Percentiles rank a stretch among this genome's conserved stretches.
Evolutionary conservation across 805 yeast genomes (phyloP).

Genomic region (Cyberlindnera nakhonratchasimensis): DNA sequence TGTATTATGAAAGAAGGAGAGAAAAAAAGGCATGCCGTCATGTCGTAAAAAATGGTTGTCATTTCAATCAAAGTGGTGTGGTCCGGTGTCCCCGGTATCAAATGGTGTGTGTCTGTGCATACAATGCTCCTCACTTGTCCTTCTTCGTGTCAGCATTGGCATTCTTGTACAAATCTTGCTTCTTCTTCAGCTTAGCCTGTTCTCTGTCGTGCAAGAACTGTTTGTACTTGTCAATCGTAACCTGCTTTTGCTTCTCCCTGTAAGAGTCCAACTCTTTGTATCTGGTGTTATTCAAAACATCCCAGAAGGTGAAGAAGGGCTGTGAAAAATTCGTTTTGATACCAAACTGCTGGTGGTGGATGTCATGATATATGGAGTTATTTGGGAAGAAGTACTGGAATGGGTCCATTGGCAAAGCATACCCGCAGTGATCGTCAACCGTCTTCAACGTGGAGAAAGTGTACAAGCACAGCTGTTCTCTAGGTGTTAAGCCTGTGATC

Average conservation of each 20-base stretch:
- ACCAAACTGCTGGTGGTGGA: slow-evolving; percentile 96
- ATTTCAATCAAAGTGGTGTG: too few species aligned
- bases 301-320: slow-evolving; percentile 97
- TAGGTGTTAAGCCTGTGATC: slow-evolving; percentile 58
- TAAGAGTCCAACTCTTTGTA: slow-evolving; percentile 66
- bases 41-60: too few species aligned
- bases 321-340: slow-evolving; percentile 90
- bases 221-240: slow-evolving; percentile 64
- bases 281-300: slow-evolving; percentile 63
- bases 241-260: slow-evolving; percentile 58
- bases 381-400: slow-evolving; percentile 92
- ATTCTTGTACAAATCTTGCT: slow-evolving; percentile 17
- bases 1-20: too few species aligned
- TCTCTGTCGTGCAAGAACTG: slow-evolving; percentile 47
- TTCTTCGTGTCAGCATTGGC: neutral
- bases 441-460: slow-evolving; percentile 93
- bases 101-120: too few species aligned
- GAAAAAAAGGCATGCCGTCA: too few species aligned
- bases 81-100: too few species aligned
- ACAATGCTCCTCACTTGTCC: slow-evolving; percentile 3
- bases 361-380: slow-evolving; percentile 93
- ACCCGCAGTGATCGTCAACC: slow-evolving; percentile 99
- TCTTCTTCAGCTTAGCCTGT: slow-evolving; percentile 28
- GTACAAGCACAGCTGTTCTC: slow-evolving; percentile 72
- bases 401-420: slow-evolving; percentile 85